These are phyloP conservation scores for Piper betle DNA, from an alignment of 164 flowering plant genomes.

Conservation along the genomic window DNA sequence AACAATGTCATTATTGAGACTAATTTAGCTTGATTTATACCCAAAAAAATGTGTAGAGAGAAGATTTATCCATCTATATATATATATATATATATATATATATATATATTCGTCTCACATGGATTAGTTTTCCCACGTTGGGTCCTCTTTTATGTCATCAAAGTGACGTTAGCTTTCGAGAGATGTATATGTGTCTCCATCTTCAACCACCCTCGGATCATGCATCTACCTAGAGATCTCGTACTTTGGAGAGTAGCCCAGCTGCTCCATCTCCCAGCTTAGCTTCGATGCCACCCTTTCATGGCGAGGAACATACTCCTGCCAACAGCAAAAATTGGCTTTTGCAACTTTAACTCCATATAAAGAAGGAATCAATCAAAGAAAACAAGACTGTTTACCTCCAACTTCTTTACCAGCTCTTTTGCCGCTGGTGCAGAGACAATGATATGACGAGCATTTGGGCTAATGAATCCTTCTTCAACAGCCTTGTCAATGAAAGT, in stretches of 20 bases:
- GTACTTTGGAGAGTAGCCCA: slow-evolving; percentile 40
- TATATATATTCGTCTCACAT: too few species aligned
- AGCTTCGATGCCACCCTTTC: slow-evolving; percentile 65
- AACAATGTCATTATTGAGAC: too few species aligned
- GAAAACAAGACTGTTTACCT: slow-evolving; percentile 24
- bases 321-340: neutral
- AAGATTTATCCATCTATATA: too few species aligned
- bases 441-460: slow-evolving; percentile 61
- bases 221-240: slow-evolving; percentile 41
- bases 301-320: slow-evolving; percentile 89
- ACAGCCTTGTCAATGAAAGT: slow-evolving; percentile 70
- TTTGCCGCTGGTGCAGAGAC: slow-evolving; percentile 58
- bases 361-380: neutral
- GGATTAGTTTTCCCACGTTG: too few species aligned
- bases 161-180: too few species aligned
- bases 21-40: too few species aligned
- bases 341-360: neutral
- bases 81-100: too few species aligned
- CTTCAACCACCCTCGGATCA: too few species aligned
- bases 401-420: slow-evolving; percentile 59
- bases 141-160: too few species aligned
- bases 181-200: too few species aligned
- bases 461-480: slow-evolving; percentile 62
- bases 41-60: too few species aligned
- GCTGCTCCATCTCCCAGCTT: slow-evolving; percentile 81